Conservation (phyloP, 106 monocot species). For the Gastrodia elata region DNA sequence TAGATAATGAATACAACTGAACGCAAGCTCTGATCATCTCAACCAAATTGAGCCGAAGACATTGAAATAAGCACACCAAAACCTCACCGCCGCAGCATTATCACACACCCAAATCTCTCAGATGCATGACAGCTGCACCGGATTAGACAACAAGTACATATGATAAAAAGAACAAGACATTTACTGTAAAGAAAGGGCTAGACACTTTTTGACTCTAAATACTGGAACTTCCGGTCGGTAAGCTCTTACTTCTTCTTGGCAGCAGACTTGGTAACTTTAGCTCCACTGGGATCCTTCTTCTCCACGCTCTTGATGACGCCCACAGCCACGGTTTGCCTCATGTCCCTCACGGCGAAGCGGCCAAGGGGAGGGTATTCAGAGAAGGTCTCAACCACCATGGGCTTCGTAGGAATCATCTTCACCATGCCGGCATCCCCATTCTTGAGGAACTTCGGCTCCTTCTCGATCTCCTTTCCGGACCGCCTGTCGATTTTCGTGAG, state of each 20-base stretch:
- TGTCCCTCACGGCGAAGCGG: constrained; percentile 50
- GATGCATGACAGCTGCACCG: not conserved
- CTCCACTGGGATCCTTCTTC: constrained; percentile 54
- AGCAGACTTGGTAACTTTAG: constrained; percentile 60
- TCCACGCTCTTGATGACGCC: constrained; percentile 58
- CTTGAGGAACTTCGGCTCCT: constrained; percentile 62
- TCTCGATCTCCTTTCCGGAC: constrained; percentile 51
- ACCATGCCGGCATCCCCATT: constrained; percentile 48
- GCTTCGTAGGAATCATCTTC: constrained; percentile 60
- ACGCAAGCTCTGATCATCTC: not conserved
- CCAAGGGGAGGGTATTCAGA: constrained; percentile 45
- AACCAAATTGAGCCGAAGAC: not conserved
- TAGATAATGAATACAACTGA: not conserved
- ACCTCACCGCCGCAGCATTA: constrained; percentile 2
- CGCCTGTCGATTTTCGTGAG: constrained; percentile 47
- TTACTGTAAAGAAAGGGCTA: not conserved
- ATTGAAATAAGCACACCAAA: not conserved
- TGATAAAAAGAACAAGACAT: not conserved
- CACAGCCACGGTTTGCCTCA: constrained; percentile 57
- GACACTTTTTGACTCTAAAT: no score
- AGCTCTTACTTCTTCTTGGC: constrained; percentile 49
- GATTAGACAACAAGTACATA: not conserved
- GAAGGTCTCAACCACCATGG: constrained; percentile 61
- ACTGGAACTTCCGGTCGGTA: not conserved
- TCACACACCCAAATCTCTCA: not conserved